Percentiles rank a stretch among this genome's conserved stretches.
phyloP scores from a whole-genome alignment of 768 basidiomycete species.

The Aureoboletus auriporus region DNA sequence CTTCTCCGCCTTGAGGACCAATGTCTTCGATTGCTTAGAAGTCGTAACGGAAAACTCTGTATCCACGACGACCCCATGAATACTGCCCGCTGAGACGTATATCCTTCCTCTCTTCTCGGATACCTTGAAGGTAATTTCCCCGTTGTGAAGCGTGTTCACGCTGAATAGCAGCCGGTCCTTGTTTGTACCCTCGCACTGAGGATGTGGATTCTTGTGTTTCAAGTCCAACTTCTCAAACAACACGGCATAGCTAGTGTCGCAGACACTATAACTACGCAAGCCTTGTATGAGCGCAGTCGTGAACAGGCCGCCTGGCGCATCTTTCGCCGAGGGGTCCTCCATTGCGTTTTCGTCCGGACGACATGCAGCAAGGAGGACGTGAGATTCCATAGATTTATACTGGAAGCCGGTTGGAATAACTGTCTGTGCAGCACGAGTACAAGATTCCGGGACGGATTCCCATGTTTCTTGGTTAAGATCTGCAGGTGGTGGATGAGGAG shows the following conservation, averaged over 20 bases:
- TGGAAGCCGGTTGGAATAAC: slow-evolving; percentile 7
- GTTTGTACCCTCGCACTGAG: slow-evolving; percentile 18
- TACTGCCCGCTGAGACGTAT: slow-evolving; percentile 15
- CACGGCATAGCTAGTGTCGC: slow-evolving; percentile 13
- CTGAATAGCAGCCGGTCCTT: slow-evolving; percentile 17
- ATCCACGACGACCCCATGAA: slow-evolving; percentile 13
- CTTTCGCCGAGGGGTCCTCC: slow-evolving; percentile 7
- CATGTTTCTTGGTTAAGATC: slow-evolving; percentile 11
- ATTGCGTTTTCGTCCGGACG: slow-evolving; percentile 10
- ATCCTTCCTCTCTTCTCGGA: background rate
- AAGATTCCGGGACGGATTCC: slow-evolving; percentile 1
- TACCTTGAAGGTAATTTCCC: slow-evolving; percentile 15
- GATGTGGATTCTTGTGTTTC: slow-evolving; percentile 6
- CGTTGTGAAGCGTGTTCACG: slow-evolving; percentile 11
- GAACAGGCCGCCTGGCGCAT: slow-evolving; percentile 14
- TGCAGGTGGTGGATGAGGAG: slow-evolving; percentile 8
- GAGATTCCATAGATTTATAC: slow-evolving; percentile 19
- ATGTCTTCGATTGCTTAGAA: background rate
- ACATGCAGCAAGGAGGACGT: slow-evolving; percentile 21
- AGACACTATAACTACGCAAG: slow-evolving; percentile 4
- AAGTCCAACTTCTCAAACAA: slow-evolving; percentile 12
- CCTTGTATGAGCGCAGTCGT: slow-evolving; percentile 15
- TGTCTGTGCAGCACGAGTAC: slow-evolving; percentile 6
- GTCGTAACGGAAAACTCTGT: slow-evolving; percentile 12
- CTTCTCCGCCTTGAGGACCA: slow-evolving; percentile 9